Evolutionary conservation across 345 rosid species (phyloP).

Genomic region (Hirschfeldia incana): DNA sequence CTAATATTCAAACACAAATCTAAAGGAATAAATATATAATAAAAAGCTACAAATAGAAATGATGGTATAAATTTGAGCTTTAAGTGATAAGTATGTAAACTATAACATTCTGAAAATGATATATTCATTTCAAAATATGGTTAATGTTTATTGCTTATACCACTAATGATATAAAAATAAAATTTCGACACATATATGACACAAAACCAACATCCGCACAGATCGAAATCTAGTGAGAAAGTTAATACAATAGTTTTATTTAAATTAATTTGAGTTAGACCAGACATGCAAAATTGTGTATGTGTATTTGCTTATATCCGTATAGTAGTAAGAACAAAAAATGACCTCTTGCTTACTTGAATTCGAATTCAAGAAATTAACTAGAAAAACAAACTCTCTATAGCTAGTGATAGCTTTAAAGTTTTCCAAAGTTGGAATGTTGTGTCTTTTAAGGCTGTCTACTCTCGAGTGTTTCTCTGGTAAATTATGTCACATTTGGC

Average conservation of each 20-base stretch:
- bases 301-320: neutral
- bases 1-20: too few relatives aligned
- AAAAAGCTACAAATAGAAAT: too few relatives aligned
- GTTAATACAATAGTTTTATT: neutral
- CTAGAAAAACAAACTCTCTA: neutral
- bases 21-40: too few relatives aligned
- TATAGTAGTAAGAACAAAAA: constrained; percentile 27
- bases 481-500: neutral
- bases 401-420: constrained; percentile 34
- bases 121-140: too few relatives aligned
- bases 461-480: neutral
- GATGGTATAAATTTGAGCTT: too few relatives aligned
- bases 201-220: too few relatives aligned
- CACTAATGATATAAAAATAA: too few relatives aligned
- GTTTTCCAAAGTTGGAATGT: constrained; percentile 30
- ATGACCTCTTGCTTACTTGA: constrained; percentile 37
- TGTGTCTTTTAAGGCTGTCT: constrained; percentile 29
- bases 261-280: neutral
- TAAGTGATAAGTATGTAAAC: too few relatives aligned
- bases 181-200: too few relatives aligned
- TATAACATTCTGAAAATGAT: too few relatives aligned
- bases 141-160: too few relatives aligned
- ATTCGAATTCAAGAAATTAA: constrained; percentile 55
- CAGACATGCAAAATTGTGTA: constrained; percentile 9
- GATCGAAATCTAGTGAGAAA: neutral